phyloP scores from a whole-genome alignment of 805 yeast species.

The Candida ovalis region DNA sequence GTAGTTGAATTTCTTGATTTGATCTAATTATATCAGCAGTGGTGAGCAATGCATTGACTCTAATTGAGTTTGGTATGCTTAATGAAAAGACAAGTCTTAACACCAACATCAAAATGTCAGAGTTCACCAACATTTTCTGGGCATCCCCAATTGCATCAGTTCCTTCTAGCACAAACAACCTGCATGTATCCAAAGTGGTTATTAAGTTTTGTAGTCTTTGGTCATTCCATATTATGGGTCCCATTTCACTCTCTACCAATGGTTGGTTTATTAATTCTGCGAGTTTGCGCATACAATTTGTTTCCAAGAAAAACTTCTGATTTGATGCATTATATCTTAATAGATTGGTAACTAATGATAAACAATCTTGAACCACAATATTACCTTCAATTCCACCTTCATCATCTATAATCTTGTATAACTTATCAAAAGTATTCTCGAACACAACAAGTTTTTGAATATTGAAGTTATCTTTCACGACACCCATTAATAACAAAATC shows the following conservation, averaged over 20 bases:
- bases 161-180: conserved; percentile 69
- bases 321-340: conserved; percentile 82
- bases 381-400: conserved; percentile 92
- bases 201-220: conserved; percentile 67
- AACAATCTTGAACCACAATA: conserved; percentile 85
- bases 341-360: conserved; percentile 68
- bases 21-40: conserved; percentile 73
- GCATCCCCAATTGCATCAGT: conserved; percentile 57
- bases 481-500: conserved; percentile 74
- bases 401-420: conserved; percentile 73
- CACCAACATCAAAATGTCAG: conserved; percentile 63
- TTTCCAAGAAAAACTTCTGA: conserved; percentile 83
- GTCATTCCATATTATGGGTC: conserved; percentile 66
- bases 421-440: conserved; percentile 82
- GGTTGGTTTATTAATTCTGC: conserved; percentile 64
- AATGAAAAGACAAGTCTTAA: conserved; percentile 69
- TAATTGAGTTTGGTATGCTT: conserved; percentile 57
- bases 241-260: conserved; percentile 36
- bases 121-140: conserved; percentile 56
- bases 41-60: conserved; percentile 66
- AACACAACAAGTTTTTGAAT: conserved; percentile 92
- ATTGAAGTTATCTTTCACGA: conserved; percentile 77
- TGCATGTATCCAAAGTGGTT: conserved; percentile 67
- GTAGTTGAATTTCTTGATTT: conserved; percentile 63
- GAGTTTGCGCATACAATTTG: conserved; percentile 69